Conservation (phyloP, 1,284 basidiomycete species). For the Trichosporon asahii region DNA sequence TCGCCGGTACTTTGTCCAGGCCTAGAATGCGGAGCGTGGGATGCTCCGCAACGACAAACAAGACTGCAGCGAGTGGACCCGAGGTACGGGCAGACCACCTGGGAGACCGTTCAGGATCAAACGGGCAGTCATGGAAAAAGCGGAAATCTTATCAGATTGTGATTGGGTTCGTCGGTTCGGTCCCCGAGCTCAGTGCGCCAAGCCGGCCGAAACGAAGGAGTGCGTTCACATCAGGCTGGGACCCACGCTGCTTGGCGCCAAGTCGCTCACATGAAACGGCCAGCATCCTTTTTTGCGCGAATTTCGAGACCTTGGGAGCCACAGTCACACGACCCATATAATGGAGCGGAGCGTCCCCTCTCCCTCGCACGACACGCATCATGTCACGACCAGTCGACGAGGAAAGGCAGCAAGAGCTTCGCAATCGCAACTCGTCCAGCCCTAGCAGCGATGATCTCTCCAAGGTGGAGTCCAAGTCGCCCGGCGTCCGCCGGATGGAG, state of each 20-base stretch:
- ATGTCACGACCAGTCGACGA: not conserved
- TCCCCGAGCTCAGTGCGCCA: not conserved
- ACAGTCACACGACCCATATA: not conserved
- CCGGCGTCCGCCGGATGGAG: slow-evolving; percentile 24
- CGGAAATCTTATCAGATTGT: not conserved
- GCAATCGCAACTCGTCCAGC: not conserved
- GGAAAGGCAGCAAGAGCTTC: slow-evolving; percentile 2
- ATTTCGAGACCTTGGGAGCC: not conserved
- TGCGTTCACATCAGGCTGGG: not conserved
- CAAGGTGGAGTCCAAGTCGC: slow-evolving; percentile 14
- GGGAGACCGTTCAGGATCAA: not conserved
- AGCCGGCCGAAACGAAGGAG: not conserved
- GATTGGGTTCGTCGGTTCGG: not conserved
- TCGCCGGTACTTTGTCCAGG: not conserved
- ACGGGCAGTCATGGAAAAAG: not conserved
- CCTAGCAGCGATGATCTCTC: not conserved
- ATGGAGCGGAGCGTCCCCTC: not conserved
- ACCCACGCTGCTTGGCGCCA: not conserved
- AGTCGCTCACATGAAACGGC: not conserved
- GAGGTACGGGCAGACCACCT: not conserved
- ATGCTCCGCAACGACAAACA: not conserved
- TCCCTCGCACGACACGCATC: not conserved
- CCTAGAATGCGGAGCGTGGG: not conserved
- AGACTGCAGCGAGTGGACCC: not conserved
- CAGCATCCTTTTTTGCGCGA: not conserved